Evolutionary conservation across 805 yeast species (phyloP), one percentile per base, ranked within the genome.

Genomic region (Ogataea allantospora): DNA sequence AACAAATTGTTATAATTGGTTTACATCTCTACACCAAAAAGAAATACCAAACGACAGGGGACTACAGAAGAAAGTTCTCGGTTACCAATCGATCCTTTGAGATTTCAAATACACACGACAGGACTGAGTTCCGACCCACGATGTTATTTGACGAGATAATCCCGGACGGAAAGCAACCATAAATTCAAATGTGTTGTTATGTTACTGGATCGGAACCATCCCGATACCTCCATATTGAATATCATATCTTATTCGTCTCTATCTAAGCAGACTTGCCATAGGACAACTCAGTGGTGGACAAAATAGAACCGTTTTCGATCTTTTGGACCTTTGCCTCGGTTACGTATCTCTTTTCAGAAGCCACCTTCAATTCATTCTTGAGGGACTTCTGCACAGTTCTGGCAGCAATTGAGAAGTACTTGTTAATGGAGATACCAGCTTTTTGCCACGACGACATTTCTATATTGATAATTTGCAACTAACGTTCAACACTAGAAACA

Each of bases 381-480:
- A 91, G 78, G 35, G 96, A 82, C 56, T 75, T 72, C 73, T 97
- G 88, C 54, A 88, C 78, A 47, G 95, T 77, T 64, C 80, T 80
- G 60, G 96, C 95, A 59, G 96, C 86, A 60, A 91, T 75, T 52
- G 95, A 78, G 66, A 89, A 75, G 69, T 91, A 91, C 66, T 82
- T 85, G 83, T 86, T 87, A 73, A 83, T 79, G 51, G 82, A 71
- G 61, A 77, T 67, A 55, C 83, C 83, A 55, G 81, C 82, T 62
- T 77, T 75, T 70, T 77, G 76, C 81, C 81, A 77, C 51, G 72
- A 61, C 50, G 80, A 65, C 80, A 75, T 75, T n/a, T 38, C 30
- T 31, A 27, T 17, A 14, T 38, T 31, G 33, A 15, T 31, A 16
- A 25, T 17, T 31, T 31, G 35, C 33, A 38, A 38, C 24, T 27